Percentiles rank a stretch among this genome's conserved stretches.
Conservation (phyloP, 176 grass and related monocot species). For the sorghum (Sorghum bicolor) region DNA sequence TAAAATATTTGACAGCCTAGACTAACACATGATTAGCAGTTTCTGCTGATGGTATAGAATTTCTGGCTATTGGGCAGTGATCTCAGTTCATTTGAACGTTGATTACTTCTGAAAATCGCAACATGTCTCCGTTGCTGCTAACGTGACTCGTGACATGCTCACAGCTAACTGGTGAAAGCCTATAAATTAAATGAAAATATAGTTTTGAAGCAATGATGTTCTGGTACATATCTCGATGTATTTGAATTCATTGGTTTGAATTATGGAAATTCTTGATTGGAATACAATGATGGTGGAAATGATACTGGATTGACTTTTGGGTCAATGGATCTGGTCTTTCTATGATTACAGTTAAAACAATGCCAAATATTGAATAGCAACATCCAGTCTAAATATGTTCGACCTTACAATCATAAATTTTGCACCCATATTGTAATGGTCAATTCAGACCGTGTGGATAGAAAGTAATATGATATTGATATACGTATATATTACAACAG, state of each 20-base stretch:
- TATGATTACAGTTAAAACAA: background rate
- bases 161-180: background rate
- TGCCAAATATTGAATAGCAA: background rate
- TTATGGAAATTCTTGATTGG: background rate
- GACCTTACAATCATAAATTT: background rate
- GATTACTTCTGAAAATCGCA: too few relatives aligned
- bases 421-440: too few relatives aligned
- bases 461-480: background rate
- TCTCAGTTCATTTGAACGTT: background rate
- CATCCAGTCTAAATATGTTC: background rate
- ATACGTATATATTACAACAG: background rate
- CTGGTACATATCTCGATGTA: background rate
- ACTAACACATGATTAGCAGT: background rate
- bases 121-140: background rate
- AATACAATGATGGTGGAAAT: background rate
- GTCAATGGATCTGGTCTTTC: background rate
- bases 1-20: background rate
- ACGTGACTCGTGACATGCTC: background rate
- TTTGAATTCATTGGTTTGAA: background rate
- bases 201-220: background rate
- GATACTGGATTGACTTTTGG: background rate
- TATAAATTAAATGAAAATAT: background rate
- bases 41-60: too few relatives aligned
- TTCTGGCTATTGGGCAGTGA: background rate
- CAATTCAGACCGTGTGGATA: too few relatives aligned